These are phyloP conservation scores for Perkinsus chesapeaki DNA, from an alignment of 169 alveolate genomes.

Conservation along the genomic window DNA sequence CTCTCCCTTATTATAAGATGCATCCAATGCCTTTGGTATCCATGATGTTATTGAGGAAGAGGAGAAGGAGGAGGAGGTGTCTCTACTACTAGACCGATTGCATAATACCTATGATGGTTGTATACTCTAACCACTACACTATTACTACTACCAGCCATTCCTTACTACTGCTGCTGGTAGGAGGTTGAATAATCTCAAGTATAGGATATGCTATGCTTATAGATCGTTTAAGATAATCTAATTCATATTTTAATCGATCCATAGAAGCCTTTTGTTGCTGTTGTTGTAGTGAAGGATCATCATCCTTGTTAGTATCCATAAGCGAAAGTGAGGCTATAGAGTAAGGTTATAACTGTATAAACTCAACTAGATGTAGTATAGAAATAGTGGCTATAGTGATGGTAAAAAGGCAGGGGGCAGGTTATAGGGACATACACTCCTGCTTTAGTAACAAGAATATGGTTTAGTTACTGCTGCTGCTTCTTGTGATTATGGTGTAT, in stretches of 20 bases:
- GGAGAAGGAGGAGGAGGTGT: not conserved
- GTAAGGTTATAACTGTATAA: too few relatives aligned
- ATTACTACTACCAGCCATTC: slow-evolving; percentile 1
- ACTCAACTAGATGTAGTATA: too few relatives aligned
- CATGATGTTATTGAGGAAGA: too few relatives aligned
- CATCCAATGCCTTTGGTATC: not conserved
- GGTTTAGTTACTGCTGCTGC: too few relatives aligned
- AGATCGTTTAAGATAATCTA: not conserved
- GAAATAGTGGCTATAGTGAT: too few relatives aligned
- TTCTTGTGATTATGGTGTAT: too few relatives aligned
- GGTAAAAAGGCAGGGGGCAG: too few relatives aligned
- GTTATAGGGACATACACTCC: too few relatives aligned
- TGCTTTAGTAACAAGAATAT: too few relatives aligned
- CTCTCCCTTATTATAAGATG: not conserved
- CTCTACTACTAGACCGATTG: not conserved
- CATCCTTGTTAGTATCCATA: too few relatives aligned
- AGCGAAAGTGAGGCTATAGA: too few relatives aligned
- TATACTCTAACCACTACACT: not conserved
- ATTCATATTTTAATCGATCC: not conserved
- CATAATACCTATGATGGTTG: not conserved
- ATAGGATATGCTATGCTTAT: not conserved
- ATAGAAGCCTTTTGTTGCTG: not conserved
- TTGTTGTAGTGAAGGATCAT: too few relatives aligned
- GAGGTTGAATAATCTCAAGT: not conserved
- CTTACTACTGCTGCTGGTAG: not conserved